Evolutionary conservation across 768 basidiomycete species (phyloP).

Genomic region (Mrakia blollopis): DNA sequence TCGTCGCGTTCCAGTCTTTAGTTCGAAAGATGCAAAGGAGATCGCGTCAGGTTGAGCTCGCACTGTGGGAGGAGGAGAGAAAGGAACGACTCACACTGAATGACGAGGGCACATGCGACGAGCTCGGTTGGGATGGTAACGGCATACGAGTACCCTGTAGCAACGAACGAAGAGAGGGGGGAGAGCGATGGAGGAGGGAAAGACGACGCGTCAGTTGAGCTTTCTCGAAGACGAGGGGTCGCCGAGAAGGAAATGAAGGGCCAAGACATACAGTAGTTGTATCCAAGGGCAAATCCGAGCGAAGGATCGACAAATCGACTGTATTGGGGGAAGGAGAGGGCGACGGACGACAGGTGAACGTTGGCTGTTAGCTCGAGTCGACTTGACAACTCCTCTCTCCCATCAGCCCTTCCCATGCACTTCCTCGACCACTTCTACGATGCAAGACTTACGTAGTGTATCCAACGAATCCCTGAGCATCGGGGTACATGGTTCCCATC

Average conservation of each 20-base stretch:
- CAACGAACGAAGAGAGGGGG: neutral
- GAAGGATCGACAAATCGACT: conserved; percentile 46
- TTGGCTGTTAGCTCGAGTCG: neutral
- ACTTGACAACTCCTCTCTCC: neutral
- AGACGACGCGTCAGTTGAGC: neutral
- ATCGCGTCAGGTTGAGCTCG: neutral
- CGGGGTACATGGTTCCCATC: conserved; percentile 38
- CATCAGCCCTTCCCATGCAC: neutral
- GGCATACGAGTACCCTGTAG: conserved; percentile 39
- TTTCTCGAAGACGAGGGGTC: neutral
- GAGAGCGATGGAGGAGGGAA: no score
- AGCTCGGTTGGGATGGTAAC: conserved; percentile 30
- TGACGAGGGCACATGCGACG: conserved; percentile 36
- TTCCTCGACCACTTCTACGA: no score
- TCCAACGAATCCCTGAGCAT: conserved; percentile 39
- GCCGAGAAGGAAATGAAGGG: neutral
- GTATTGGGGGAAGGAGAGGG: conserved; percentile 25
- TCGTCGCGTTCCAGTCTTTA: conserved; percentile 58
- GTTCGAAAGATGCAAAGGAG: conserved; percentile 52
- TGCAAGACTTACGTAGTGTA: conserved; percentile 44
- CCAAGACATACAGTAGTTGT: conserved; percentile 18
- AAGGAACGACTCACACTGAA: conserved; percentile 53
- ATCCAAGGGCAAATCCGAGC: conserved; percentile 48
- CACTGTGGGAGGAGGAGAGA: neutral
- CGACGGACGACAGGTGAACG: neutral